phyloP scores from a whole-genome alignment of 805 yeast species.

The Kazachstania taianensis region DNA sequence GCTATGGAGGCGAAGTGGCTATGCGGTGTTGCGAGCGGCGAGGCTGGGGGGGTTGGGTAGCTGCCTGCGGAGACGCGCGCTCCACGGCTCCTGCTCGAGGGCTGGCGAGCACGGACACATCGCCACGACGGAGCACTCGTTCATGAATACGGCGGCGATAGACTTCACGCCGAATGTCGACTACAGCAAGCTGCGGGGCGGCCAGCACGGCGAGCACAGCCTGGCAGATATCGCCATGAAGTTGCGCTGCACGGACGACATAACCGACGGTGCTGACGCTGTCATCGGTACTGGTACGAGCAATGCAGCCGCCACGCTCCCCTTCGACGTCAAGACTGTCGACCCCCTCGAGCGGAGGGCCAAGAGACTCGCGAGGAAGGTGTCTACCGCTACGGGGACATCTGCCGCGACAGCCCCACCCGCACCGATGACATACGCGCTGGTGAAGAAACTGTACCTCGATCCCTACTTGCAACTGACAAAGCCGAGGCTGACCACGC shows the following conservation, averaged over 20 bases:
- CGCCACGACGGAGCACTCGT: too few species aligned
- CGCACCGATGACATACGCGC: constrained; percentile 5
- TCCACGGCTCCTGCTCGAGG: too few species aligned
- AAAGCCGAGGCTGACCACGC: constrained; percentile 78
- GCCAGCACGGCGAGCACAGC: too few species aligned
- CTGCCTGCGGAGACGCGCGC: too few species aligned
- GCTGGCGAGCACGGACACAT: too few species aligned
- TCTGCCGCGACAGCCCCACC: too few species aligned
- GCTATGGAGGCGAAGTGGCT: too few species aligned
- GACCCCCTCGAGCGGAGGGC: constrained; percentile 10
- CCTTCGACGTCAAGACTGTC: constrained; percentile 48
- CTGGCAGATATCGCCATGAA: constrained; percentile 10
- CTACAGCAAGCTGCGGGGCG: not conserved
- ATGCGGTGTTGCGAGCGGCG: too few species aligned
- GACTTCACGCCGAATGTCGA: constrained; percentile 31
- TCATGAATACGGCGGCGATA: constrained; percentile 31
- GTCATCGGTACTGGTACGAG: not conserved
- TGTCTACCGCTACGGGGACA: not conserved
- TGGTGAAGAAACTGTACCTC: constrained; percentile 32
- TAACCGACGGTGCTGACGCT: constrained; percentile 7
- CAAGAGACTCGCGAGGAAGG: constrained; percentile 6
- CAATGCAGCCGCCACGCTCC: constrained; percentile 21
- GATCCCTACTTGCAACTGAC: constrained; percentile 71
- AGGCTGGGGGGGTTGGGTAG: too few species aligned
- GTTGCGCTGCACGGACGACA: constrained; percentile 29